Percentiles rank a stretch among this genome's conserved stretches.
Evolutionary conservation across 1,284 basidiomycete genomes (phyloP).

Genomic region (Cutaneotrichosporon cutaneum): DNA sequence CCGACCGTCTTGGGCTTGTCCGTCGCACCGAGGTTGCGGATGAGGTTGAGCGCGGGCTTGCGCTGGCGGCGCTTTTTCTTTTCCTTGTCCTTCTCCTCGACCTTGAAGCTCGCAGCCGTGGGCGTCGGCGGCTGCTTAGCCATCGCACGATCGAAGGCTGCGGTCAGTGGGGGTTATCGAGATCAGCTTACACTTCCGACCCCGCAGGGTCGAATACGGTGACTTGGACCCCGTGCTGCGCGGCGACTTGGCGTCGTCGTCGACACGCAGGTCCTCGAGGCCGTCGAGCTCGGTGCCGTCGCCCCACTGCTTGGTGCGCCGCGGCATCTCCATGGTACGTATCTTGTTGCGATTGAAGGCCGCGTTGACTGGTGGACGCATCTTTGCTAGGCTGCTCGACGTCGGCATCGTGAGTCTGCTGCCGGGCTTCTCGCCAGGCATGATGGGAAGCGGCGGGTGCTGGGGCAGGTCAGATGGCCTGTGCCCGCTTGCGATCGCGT

Average conservation of each 20-base stretch:
- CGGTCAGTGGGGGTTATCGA: background rate
- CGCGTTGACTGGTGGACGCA: constrained; percentile 63
- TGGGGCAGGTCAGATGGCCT: background rate
- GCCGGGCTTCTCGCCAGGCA: background rate
- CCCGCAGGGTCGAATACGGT: constrained; percentile 5
- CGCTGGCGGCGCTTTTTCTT: constrained; percentile 60
- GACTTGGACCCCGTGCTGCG: constrained; percentile 9
- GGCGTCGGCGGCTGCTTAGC: constrained; percentile 7
- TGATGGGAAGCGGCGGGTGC: background rate
- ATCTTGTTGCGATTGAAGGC: constrained; percentile 1
- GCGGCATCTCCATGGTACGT: constrained; percentile 64
- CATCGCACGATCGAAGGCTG: constrained; percentile 6
- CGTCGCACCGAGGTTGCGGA: constrained; percentile 74
- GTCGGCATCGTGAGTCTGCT: constrained; percentile 80
- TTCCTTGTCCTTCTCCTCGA: constrained; percentile 45
- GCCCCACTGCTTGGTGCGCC: constrained; percentile 69
- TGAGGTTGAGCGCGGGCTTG: constrained; percentile 61
- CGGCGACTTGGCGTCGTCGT: constrained; percentile 45
- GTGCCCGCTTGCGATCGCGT: constrained; percentile 32
- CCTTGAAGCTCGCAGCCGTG: constrained; percentile 32
- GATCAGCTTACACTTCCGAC: constrained; percentile 43
- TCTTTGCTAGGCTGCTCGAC: constrained; percentile 64
- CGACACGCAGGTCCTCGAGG: constrained; percentile 84
- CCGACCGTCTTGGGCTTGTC: constrained; percentile 78
- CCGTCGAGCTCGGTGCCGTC: constrained; percentile 90